phyloP scores from a whole-genome alignment of 768 basidiomycete genomes.

The Mycena galericulata region DNA sequence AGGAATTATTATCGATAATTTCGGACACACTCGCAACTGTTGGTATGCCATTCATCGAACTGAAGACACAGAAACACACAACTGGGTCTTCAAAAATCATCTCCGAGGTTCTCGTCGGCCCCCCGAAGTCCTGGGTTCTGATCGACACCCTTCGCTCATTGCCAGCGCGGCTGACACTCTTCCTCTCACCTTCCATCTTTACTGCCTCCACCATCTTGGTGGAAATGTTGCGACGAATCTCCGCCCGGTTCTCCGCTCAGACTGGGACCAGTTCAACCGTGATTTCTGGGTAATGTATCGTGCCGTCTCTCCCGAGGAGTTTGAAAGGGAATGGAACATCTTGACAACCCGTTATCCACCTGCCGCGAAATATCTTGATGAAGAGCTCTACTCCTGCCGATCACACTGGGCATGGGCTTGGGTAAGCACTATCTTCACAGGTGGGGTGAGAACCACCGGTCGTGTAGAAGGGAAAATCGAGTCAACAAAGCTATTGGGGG shows the following conservation, averaged over 20 bases:
- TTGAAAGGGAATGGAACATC: constrained; percentile 37
- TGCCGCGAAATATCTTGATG: constrained; percentile 41
- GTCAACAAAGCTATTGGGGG: constrained; percentile 42
- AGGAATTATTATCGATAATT: constrained; percentile 43
- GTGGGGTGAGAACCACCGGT: constrained; percentile 49
- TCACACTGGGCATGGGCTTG: constrained; percentile 51
- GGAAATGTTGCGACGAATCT: constrained; percentile 44
- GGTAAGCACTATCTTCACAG: constrained; percentile 43
- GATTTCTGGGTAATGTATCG: constrained; percentile 47
- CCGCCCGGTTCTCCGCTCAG: constrained; percentile 29
- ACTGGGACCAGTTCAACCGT: constrained; percentile 40
- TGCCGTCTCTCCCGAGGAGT: constrained; percentile 47
- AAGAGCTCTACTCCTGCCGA: constrained; percentile 44
- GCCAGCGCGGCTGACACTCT: constrained; percentile 27
- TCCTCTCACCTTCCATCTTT: constrained; percentile 41
- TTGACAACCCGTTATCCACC: constrained; percentile 32
- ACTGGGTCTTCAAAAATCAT: constrained; percentile 42
- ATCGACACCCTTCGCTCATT: constrained; percentile 40
- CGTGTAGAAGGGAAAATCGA: constrained; percentile 46
- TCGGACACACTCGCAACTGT: constrained; percentile 38
- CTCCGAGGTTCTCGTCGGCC: constrained; percentile 30
- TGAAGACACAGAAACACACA: constrained; percentile 37
- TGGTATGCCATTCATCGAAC: constrained; percentile 42
- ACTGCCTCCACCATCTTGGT: constrained; percentile 46
- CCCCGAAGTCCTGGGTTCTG: constrained; percentile 41